Base-by-base conservation (phyloP, 2,329 filamentous ascomycete species). In the Fusarium sp. region DNA sequence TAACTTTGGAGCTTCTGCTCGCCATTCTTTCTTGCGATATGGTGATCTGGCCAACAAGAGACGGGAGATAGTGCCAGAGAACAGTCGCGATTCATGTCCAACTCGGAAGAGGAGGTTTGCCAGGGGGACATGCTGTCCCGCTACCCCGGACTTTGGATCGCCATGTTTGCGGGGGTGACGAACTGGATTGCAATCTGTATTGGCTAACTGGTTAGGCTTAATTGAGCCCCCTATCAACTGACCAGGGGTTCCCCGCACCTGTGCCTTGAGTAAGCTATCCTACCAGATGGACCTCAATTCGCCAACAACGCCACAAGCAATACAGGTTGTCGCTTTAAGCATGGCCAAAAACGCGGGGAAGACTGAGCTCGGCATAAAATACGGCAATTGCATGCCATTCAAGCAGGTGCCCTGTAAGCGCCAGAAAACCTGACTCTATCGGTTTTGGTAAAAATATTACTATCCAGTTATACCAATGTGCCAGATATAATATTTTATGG, bases 391-490 rank as follows among this genome's bases (percentile, higher is more conserved):
- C 10, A 54, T 3, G 22, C 18, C 2, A 3, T 38, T n/a, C 14
- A 13, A 6, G 10, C 12, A 25, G 14, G 0, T 1, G 7, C 46
- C 14, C 6, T 22, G 2, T 9, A 18, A 22, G 14, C 29, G 3
- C 11, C 11, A 25, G 7, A 3, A 22, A 3, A 4, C 14, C 22
- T 13, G 11, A 15, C 3, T 18, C 10, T 5, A 22, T 8, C 1
- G 13, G 4, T 4, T 17, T 47, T 8, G 36, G 17, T 17, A 38
- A 9, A 20, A 13, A 38, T 18, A 6, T 18, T 17, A 38, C 36
- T 38, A 38, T 38, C 17, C 25, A 25, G 25, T 25, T 25, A 25
- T 39, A 20, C 36, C 18, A 11, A 20, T 20, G 10, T 39, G 14
- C 17, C 36, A 39, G 18, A 39, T 7, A 20, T 20, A 2, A 18